These are phyloP conservation scores for Fraxinus latifolia DNA, from an alignment of 305 asterid genomes.

Conservation along the genomic window DNA sequence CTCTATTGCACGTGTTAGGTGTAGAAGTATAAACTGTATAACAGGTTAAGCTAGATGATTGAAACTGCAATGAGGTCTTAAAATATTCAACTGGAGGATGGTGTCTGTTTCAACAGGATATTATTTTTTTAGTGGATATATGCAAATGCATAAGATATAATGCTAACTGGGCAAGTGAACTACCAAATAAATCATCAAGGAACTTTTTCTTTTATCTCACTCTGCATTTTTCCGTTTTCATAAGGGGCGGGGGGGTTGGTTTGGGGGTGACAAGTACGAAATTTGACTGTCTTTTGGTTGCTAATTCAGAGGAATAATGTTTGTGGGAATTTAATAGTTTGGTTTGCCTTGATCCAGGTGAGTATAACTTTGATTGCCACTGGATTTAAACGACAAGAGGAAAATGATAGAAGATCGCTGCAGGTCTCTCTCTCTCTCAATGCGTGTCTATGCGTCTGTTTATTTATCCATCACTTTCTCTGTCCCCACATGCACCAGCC, in stretches of 20 bases:
- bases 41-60: background rate
- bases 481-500: background rate
- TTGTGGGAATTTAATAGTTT: constrained; percentile 17
- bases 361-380: constrained; percentile 95
- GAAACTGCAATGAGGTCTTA: background rate
- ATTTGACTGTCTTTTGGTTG: background rate
- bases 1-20: background rate
- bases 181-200: background rate
- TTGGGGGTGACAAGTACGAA: background rate
- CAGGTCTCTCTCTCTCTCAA: constrained; percentile 48
- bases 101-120: background rate
- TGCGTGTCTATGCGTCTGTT: background rate
- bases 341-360: constrained; percentile 46
- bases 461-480: background rate
- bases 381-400: constrained; percentile 93
- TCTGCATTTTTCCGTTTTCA: background rate
- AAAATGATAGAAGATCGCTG: constrained; percentile 59
- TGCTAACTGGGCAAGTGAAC: background rate
- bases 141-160: background rate
- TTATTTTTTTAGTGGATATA: background rate
- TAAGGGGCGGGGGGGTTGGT: background rate
- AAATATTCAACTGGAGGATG: background rate
- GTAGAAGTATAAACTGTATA: background rate
- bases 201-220: background rate
- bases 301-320: background rate